A percentile compares a stretch with the other conserved stretches of the same genome.
phyloP scores from a whole-genome alignment of 2,329 filamentous ascomycete genomes.

The Fusarium denticulatum region DNA sequence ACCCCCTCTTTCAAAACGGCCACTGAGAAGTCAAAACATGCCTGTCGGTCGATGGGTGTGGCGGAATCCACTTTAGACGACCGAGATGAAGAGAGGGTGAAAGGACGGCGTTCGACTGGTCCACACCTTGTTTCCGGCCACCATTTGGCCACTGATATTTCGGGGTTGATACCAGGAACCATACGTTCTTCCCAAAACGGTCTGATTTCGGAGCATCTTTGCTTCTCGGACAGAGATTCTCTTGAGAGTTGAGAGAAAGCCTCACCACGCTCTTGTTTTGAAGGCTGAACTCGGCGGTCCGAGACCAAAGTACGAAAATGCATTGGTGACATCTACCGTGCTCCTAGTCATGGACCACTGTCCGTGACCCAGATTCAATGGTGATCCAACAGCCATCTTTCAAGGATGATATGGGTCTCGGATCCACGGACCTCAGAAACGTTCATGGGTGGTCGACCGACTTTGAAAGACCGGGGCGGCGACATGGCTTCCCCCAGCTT shows the following conservation, averaged over 20 bases:
- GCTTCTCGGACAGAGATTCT: neutral
- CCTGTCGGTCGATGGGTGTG: constrained; percentile 35
- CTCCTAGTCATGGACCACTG: constrained; percentile 22
- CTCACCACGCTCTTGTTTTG: neutral
- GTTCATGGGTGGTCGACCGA: constrained; percentile 25
- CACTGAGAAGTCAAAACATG: constrained; percentile 24
- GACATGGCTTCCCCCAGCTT: constrained; percentile 39
- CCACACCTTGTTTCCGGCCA: constrained; percentile 26
- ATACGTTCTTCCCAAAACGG: neutral
- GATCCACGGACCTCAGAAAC: constrained; percentile 33
- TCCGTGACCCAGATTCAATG: constrained; percentile 34
- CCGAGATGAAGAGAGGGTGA: constrained; percentile 40
- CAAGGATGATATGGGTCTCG: constrained; percentile 28
- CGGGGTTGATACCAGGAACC: constrained; percentile 13
- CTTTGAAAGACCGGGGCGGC: constrained; percentile 30
- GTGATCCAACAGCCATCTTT: constrained; percentile 31
- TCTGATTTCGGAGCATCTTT: neutral
- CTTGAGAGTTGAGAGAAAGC: neutral
- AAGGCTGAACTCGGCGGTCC: neutral
- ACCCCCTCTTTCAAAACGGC: constrained; percentile 16
- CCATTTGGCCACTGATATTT: constrained; percentile 16
- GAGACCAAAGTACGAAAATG: constrained; percentile 6
- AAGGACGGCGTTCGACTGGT: constrained; percentile 34
- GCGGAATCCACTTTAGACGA: constrained; percentile 38
- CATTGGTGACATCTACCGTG: neutral